A percentile compares a stretch with the other conserved stretches of the same genome.
Evolutionary conservation across 1,139 yeast genomes (phyloP).

Genomic region (Wickerhamiella infanticola): DNA sequence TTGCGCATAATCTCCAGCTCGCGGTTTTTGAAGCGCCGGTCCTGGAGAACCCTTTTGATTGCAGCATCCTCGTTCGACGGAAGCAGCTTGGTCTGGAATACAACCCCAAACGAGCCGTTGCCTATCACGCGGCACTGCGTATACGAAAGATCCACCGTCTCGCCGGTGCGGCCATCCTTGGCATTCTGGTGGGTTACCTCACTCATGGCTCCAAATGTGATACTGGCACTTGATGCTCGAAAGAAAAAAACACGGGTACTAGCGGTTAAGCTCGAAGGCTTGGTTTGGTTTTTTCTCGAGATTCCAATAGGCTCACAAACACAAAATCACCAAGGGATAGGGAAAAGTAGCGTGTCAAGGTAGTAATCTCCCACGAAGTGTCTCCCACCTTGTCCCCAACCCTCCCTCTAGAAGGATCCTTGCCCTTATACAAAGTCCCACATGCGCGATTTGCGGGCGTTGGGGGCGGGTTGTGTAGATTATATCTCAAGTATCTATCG

Average conservation of each 20-base stretch:
- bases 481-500: too few species aligned
- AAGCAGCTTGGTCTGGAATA: conserved; percentile 66
- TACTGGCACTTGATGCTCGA: background rate
- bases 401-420: too few species aligned
- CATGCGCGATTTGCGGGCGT: too few species aligned
- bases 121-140: conserved; percentile 81
- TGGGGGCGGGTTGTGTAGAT: too few species aligned
- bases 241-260: too few species aligned
- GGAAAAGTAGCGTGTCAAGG: background rate
- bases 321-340: background rate
- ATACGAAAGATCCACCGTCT: conserved; percentile 43
- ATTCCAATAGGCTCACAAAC: background rate
- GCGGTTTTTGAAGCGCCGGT: conserved; percentile 87
- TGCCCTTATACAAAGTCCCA: too few species aligned
- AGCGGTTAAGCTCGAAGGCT: too few species aligned
- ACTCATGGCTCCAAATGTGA: conserved; percentile 14
- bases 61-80: conserved; percentile 76
- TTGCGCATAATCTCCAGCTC: conserved; percentile 92
- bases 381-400: too few species aligned
- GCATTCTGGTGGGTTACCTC: conserved; percentile 57
- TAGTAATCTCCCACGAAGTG: too few species aligned
- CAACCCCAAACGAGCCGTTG: conserved; percentile 95
- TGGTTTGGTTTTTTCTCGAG: too few species aligned
- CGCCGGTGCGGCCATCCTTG: conserved; percentile 60
- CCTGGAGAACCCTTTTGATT: conserved; percentile 87